Evolutionary conservation across 1,284 basidiomycete genomes (phyloP), one percentile per base, ranked within the genome.

Genomic region (Rhodotorula sp.): DNA sequence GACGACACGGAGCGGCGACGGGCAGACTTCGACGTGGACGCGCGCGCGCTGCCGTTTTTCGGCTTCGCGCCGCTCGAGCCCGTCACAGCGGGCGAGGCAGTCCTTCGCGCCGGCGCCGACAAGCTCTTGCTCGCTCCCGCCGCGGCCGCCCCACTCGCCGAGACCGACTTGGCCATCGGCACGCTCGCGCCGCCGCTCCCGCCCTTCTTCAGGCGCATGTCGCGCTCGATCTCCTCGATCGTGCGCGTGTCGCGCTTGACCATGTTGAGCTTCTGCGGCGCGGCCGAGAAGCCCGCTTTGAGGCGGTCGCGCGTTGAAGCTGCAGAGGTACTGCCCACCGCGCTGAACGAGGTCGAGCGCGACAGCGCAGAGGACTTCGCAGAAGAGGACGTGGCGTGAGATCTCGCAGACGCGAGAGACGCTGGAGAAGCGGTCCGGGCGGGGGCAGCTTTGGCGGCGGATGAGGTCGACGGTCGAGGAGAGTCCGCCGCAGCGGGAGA

Each of bases 151-250:
- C 19, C 17, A 41, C 9, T 46, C 46, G 58, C 19, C 41, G 49
- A 34, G 34, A 34, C 34, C 34, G 34, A 34, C 34, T 50, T 50
- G 21, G 12, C 44, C 45, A 34, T 41, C 45, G 34, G 23, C 46
- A 41, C 55, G 34, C 34, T 34, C 54, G 55, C 49, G 0, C 41
- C 41, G 17, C 23, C n/a, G 12, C 12, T 17, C 16, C 27, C 55
- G 48, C 61, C 66, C 49, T 69, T 74, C 61, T 64, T 66, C 41
- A 52, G 34, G 53, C 59, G 64, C 67, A 77, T 71, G 54, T 78
- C 77, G n/a, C 68, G 60, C 71, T 78, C 78, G 34, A 79, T 74
- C 64, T 79, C 78, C 55, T 79, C 78, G 57, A 79, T 77, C 45
- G 78, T 79, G 5, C 78, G 68, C 4, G 63, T 67, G 57, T 79